These are phyloP conservation scores for Ascochyta koolunga DNA, from an alignment of 2,329 filamentous ascomycete species.

Conservation along the genomic window DNA sequence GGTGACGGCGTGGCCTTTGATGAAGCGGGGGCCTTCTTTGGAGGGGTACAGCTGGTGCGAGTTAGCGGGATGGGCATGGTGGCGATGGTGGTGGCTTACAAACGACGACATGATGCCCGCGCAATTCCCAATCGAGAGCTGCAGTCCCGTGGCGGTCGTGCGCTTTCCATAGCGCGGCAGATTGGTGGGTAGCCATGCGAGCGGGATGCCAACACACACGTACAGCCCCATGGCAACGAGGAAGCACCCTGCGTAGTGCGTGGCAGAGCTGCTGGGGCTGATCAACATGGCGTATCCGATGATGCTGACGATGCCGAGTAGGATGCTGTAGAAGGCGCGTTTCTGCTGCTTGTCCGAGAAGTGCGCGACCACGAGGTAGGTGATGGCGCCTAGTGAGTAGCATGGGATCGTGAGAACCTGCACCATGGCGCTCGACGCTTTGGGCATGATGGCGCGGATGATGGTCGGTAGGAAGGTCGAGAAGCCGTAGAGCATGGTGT, in stretches of 20 bases:
- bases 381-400: slow-evolving; percentile 73
- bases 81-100: slow-evolving; percentile 49
- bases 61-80: slow-evolving; percentile 9
- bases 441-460: slow-evolving; percentile 68
- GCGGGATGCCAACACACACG: slow-evolving; percentile 60
- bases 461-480: slow-evolving; percentile 81
- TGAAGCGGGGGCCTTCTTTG: slow-evolving; percentile 53
- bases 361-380: slow-evolving; percentile 69
- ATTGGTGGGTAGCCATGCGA: slow-evolving; percentile 69
- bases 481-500: slow-evolving; percentile 80
- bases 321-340: slow-evolving; percentile 68
- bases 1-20: slow-evolving; percentile 59
- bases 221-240: slow-evolving; percentile 78
- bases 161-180: slow-evolving; percentile 77
- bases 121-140: slow-evolving; percentile 72
- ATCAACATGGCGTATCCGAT: slow-evolving; percentile 73
- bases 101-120: slow-evolving; percentile 77
- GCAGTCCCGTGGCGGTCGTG: slow-evolving; percentile 72
- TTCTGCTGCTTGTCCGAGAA: slow-evolving; percentile 71
- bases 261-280: slow-evolving; percentile 63
- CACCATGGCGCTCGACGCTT: slow-evolving; percentile 67
- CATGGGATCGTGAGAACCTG: slow-evolving; percentile 81
- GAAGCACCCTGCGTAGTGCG: slow-evolving; percentile 78
- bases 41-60: slow-evolving; percentile 53
- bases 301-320: slow-evolving; percentile 68